phyloP scores from a whole-genome alignment of 768 basidiomycete genomes.

The Boletales sp. region DNA sequence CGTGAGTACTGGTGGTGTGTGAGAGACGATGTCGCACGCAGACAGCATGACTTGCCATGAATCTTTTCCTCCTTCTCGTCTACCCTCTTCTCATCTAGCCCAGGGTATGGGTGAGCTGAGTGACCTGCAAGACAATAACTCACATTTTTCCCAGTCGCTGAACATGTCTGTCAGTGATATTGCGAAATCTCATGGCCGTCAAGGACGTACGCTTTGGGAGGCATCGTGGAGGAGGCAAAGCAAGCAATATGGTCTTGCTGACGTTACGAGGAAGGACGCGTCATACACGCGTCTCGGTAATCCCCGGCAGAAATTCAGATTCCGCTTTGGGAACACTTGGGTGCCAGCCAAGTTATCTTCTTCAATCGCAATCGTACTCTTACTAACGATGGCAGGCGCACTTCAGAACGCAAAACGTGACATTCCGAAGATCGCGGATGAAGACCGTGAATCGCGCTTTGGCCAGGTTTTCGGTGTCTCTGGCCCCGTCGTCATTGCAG shows the following conservation, averaged over 20 bases:
- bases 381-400: conserved; percentile 78
- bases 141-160: conserved; percentile 99
- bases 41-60: conserved; percentile 52
- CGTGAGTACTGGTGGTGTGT: conserved; percentile 67
- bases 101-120: conserved; percentile 3
- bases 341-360: background rate
- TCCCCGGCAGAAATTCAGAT: conserved; percentile 20
- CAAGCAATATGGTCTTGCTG: conserved; percentile 10
- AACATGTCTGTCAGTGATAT: conserved; percentile 8
- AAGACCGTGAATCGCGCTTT: conserved; percentile 82
- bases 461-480: conserved; percentile 94
- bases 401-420: conserved; percentile 86
- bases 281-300: conserved; percentile 33
- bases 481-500: conserved; percentile 94
- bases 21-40: background rate
- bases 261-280: conserved; percentile 30
- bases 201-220: conserved; percentile 86
- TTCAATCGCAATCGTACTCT: background rate
- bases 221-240: conserved; percentile 50
- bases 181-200: background rate
- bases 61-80: conserved; percentile 95
- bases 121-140: conserved; percentile 21
- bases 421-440: conserved; percentile 86
- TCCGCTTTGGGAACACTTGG: conserved; percentile 26
- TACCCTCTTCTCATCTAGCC: conserved; percentile 74